phyloP scores from a whole-genome alignment of 106 monocot genomes.

The Dendrobium officinale region DNA sequence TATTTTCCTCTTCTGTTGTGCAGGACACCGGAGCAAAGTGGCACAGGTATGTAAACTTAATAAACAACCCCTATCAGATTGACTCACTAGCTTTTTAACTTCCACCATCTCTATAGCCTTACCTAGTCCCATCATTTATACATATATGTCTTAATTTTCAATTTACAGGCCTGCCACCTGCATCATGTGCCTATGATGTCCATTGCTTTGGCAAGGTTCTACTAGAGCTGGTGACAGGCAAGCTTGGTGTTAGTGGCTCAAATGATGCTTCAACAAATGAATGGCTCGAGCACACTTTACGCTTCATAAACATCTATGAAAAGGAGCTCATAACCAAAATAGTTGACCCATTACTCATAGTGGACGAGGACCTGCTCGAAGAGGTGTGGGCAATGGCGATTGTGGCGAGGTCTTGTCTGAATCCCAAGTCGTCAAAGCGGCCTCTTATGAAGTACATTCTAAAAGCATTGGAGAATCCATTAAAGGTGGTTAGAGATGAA shows the following conservation, averaged over 20 bases:
- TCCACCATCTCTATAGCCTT: not conserved
- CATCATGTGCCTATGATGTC: constrained; percentile 60
- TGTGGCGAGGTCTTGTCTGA: constrained; percentile 73
- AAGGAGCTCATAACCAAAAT: constrained; percentile 65
- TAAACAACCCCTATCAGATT: not conserved
- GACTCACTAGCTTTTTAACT: not conserved
- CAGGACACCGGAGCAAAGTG: constrained; percentile 51
- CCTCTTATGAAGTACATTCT: constrained; percentile 53
- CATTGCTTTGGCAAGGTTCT: constrained; percentile 77
- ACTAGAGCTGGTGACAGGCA: constrained; percentile 75
- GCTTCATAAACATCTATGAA: constrained; percentile 51
- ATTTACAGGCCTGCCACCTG: constrained; percentile 35
- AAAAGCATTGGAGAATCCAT: constrained; percentile 64
- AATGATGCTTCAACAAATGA: constrained; percentile 35
- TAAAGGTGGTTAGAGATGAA: constrained; percentile 72
- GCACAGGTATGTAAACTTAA: constrained; percentile 26
- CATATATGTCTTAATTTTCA: not conserved
- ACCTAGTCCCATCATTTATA: not conserved
- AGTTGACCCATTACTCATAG: constrained; percentile 63
- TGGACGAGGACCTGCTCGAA: constrained; percentile 75
- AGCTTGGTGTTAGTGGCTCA: constrained; percentile 48
- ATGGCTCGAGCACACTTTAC: constrained; percentile 45
- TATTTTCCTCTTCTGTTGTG: constrained; percentile 9
- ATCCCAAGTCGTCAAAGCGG: constrained; percentile 49
- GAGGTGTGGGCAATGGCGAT: constrained; percentile 91